phyloP scores from a whole-genome alignment of 1,139 yeast species.

The Pichia sp. region DNA sequence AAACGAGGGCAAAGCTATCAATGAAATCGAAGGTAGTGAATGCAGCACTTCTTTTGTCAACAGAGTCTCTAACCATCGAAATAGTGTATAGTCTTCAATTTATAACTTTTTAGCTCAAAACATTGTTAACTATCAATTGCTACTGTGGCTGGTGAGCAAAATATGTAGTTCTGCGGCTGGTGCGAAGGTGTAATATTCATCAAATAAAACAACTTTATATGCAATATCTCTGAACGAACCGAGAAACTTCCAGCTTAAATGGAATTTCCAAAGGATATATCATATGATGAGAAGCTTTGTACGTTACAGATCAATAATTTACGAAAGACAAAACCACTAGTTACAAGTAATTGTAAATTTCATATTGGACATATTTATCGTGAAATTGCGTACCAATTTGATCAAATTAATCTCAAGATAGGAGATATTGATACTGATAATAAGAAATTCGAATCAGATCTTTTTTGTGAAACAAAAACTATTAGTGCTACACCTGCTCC shows the following conservation, averaged over 20 bases:
- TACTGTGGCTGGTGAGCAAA: no score
- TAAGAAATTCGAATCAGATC: not conserved
- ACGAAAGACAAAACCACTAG: conserved; percentile 11
- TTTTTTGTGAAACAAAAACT: conserved; percentile 6
- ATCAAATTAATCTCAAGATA: conserved; percentile 4
- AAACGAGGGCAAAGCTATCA: not conserved
- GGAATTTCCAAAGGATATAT: conserved; percentile 6
- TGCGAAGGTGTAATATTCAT: no score
- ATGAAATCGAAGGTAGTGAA: not conserved
- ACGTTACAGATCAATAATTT: conserved; percentile 10
- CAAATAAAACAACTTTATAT: no score
- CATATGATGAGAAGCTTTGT: conserved; percentile 10
- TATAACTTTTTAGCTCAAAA: no score
- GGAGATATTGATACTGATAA: not conserved
- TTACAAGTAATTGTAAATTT: conserved; percentile 13
- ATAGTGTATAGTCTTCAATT: not conserved
- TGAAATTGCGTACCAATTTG: conserved; percentile 9
- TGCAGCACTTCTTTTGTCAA: not conserved
- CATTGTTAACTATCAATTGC: no score
- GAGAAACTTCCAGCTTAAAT: conserved; percentile 3
- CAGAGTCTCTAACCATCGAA: not conserved
- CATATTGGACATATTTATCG: conserved; percentile 13
- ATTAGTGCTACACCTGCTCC: conserved; percentile 8
- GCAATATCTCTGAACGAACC: no score
- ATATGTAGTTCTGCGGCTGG: no score